Conservation (phyloP, 2,329 filamentous ascomycete genomes). For the Xylaria sp. region DNA sequence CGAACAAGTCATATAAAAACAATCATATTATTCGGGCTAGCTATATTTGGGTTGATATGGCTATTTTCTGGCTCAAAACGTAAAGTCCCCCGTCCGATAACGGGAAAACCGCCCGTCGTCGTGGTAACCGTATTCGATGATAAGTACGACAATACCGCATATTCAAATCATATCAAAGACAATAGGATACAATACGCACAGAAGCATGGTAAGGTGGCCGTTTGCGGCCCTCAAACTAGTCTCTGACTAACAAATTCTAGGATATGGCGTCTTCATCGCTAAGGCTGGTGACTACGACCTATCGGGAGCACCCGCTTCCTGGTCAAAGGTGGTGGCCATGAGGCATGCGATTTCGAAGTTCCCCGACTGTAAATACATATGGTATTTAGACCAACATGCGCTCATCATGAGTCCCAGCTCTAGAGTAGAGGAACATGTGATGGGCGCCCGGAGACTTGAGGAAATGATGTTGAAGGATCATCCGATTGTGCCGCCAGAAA, state of each 20-base stretch:
- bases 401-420: constrained; percentile 85
- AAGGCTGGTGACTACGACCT: constrained; percentile 78
- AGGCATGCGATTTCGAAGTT: constrained; percentile 85
- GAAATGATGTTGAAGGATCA: constrained; percentile 82
- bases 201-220: constrained; percentile 70
- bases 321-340: constrained; percentile 82
- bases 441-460: constrained; percentile 71
- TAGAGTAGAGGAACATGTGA: constrained; percentile 72
- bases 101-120: constrained; percentile 69
- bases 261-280: constrained; percentile 85
- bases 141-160: constrained; percentile 65
- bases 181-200: constrained; percentile 86
- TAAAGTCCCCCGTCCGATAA: constrained; percentile 45
- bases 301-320: constrained; percentile 63
- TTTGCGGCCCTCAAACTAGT: no score
- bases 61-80: constrained; percentile 53
- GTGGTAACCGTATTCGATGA: constrained; percentile 86
- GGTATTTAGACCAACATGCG: constrained; percentile 83
- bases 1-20: constrained; percentile 68
- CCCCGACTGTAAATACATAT: constrained; percentile 80
- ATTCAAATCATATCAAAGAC: constrained; percentile 74
- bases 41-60: constrained; percentile 64
- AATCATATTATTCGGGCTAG: constrained; percentile 59
- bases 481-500: constrained; percentile 90
- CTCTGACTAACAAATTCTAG: constrained; percentile 52